Evolutionary conservation across 148 eudicot genomes (phyloP).

Genomic region (Suaeda aralocaspica): DNA sequence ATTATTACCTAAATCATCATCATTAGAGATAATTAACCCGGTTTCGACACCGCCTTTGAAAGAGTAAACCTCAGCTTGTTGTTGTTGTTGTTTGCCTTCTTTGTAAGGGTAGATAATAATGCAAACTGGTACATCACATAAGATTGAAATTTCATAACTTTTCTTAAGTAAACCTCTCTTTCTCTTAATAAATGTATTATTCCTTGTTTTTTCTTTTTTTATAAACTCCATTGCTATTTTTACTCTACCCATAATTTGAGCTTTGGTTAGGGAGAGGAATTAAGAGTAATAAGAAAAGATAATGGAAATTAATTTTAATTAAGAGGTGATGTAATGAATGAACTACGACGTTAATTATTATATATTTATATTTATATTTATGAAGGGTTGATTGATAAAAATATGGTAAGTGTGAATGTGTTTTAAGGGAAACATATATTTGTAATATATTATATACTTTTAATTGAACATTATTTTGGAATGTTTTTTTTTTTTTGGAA

Average conservation of each 20-base stretch:
- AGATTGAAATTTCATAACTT: conserved; percentile 26
- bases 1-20: not conserved
- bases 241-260: conserved; percentile 28
- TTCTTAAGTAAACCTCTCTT: conserved; percentile 31
- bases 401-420: no score
- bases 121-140: conserved; percentile 32
- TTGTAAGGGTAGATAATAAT: conserved; percentile 27
- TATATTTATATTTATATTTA: no score
- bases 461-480: no score
- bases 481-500: no score
- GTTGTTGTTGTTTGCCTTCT: conserved; percentile 12
- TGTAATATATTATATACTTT: no score
- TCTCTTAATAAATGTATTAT: conserved; percentile 26
- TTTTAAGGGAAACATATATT: no score
- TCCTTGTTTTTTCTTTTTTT: conserved; percentile 27
- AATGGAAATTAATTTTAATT: no score
- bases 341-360: no score
- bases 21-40: not conserved
- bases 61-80: conserved; percentile 20
- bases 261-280: no score
- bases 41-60: not conserved
- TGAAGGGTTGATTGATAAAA: no score
- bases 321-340: no score
- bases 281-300: no score
- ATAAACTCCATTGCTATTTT: conserved; percentile 35